Evolutionary conservation across 1,284 basidiomycete species (phyloP).

Genomic region (Phlebopus sp.): DNA sequence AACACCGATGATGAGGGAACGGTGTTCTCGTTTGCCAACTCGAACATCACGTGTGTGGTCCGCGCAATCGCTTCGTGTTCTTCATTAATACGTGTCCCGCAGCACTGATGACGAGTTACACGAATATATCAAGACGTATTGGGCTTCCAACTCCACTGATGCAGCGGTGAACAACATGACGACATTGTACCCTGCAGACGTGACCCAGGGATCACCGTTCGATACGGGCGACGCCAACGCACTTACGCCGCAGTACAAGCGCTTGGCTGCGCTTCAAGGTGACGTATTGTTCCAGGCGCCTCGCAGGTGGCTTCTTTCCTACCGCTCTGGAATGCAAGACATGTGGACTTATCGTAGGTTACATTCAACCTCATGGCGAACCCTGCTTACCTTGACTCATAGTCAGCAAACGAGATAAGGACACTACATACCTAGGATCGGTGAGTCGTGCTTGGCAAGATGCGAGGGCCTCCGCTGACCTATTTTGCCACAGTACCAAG

Average conservation of each 20-base stretch:
- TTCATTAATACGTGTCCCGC: background rate
- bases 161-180: constrained; percentile 19
- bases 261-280: constrained; percentile 24
- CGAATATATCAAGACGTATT: constrained; percentile 19
- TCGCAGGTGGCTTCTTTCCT: constrained; percentile 19
- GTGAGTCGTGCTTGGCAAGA: constrained; percentile 9
- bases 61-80: background rate
- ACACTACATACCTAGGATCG: constrained; percentile 17
- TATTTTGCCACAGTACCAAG: constrained; percentile 10
- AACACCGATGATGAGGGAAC: constrained; percentile 35
- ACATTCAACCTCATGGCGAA: background rate
- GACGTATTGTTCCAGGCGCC: constrained; percentile 25
- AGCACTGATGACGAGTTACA: constrained; percentile 11
- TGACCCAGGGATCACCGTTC: constrained; percentile 21
- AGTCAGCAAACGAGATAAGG: constrained; percentile 17
- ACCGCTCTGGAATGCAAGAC: constrained; percentile 19
- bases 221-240: constrained; percentile 16
- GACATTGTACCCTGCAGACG: constrained; percentile 26
- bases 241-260: constrained; percentile 24
- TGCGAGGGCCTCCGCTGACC: background rate
- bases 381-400: background rate
- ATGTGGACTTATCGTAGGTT: constrained; percentile 29
- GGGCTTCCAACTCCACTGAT: constrained; percentile 18
- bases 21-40: constrained; percentile 22
- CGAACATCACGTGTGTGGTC: constrained; percentile 33